Evolutionary conservation across 108 stramenopile species (phyloP), one percentile per base, ranked within the genome.

Genomic region (Schizochytrium sp.): DNA sequence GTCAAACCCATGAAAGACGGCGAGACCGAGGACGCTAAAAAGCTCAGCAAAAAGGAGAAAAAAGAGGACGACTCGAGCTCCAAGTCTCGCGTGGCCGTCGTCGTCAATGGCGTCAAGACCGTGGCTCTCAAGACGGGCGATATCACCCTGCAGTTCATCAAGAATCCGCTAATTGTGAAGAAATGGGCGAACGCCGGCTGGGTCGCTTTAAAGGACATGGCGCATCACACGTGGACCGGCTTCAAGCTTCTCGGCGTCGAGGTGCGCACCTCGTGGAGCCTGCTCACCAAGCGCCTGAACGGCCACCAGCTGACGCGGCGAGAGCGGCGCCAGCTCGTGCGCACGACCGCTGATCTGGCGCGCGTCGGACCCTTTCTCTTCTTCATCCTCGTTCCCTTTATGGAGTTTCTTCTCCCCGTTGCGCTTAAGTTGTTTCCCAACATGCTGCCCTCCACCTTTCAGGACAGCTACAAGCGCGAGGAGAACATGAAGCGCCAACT

Each of bases 361-460:
- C 97, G 99, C 57, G 91, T 99, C 71, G 97, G 98, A 41, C 99
- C 99, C 16, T 95, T 99, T 60, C 92, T 92, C n/a, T 94, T 98
- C 89, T 99, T 99, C 90, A 91, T 98, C 55, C 55, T 99, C 58
- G 97, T 99, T n/a, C 99, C 99, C 5, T 97, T 98, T 87, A 97
- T 98, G 96, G 99, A 99, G 92, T 96, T 99, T 88, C 96, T 97
- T 18, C 92, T 99, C 43, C 99, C 99, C 5, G 95, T 99, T 92
- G 98, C 97, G 25, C 92, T 99, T 44, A 95, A 96, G 59, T 87
- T 99, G 34, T 99, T 99, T 91, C 99, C 99, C 34, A 98, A 98
- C 93, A 98, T 99, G 98, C 94, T 99, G 19, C 99, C 99, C 29
- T 96, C 96, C 29, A 98, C 98, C n/a, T 99, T 99, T 89, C 97